These are phyloP conservation scores for Russula lepida DNA, from an alignment of 768 basidiomycete genomes.

Conservation along the genomic window DNA sequence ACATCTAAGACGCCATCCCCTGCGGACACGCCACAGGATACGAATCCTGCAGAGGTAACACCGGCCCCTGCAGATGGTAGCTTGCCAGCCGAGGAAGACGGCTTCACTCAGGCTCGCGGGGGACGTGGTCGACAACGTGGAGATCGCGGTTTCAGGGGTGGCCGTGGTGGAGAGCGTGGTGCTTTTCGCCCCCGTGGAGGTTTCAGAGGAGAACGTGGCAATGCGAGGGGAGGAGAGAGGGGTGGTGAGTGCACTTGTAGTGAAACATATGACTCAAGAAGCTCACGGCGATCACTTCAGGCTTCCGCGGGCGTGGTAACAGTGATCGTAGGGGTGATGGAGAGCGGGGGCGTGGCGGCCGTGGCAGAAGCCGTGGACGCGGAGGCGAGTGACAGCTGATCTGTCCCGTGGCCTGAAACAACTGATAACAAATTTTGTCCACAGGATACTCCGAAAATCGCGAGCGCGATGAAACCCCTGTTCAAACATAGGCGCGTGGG, in stretches of 20 bases:
- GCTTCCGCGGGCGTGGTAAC: slow-evolving; percentile 23
- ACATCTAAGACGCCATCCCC: slow-evolving; percentile 41
- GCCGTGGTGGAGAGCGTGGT: slow-evolving; percentile 20
- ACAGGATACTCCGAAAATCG: slow-evolving; percentile 14
- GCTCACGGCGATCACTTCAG: slow-evolving; percentile 1
- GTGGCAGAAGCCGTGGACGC: slow-evolving; percentile 28
- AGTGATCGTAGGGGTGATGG: slow-evolving; percentile 28
- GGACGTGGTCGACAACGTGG: slow-evolving; percentile 19
- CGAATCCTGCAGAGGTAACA: slow-evolving; percentile 22
- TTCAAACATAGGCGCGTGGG: slow-evolving; percentile 14
- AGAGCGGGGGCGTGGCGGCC: slow-evolving; percentile 25
- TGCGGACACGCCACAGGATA: slow-evolving; percentile 28
- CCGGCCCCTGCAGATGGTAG: slow-evolving; percentile 24
- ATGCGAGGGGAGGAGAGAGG: slow-evolving; percentile 24
- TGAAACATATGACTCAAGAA: neutral
- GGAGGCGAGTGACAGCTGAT: slow-evolving; percentile 20
- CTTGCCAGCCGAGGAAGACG: slow-evolving; percentile 46
- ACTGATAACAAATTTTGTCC: neutral
- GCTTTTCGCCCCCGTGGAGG: slow-evolving; percentile 35
- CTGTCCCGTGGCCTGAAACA: neutral
- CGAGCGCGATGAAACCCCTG: slow-evolving; percentile 10
- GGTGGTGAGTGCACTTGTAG: slow-evolving; percentile 8
- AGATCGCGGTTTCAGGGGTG: slow-evolving; percentile 14
- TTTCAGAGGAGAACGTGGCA: slow-evolving; percentile 26
- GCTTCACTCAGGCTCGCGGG: slow-evolving; percentile 35